phyloP scores from a whole-genome alignment of 2,329 filamentous ascomycete genomes.

The Neonectria magnoliae region DNA sequence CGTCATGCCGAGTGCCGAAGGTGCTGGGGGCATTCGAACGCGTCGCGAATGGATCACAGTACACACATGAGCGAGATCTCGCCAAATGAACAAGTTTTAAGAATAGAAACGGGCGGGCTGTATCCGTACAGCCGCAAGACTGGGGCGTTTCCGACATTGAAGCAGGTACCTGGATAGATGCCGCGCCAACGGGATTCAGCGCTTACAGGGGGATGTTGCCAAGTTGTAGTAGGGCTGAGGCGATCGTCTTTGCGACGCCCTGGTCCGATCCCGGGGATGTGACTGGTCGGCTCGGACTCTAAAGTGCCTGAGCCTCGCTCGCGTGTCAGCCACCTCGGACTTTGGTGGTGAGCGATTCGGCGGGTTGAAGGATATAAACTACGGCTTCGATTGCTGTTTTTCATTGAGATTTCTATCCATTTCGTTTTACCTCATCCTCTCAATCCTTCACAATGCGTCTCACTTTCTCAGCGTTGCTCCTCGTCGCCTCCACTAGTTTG shows the following conservation, averaged over 20 bases:
- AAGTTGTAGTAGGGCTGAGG: slow-evolving; percentile 1
- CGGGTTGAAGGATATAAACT: slow-evolving; percentile 1
- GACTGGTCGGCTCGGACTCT: slow-evolving; percentile 24
- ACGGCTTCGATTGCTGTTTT: neutral
- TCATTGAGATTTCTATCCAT: neutral
- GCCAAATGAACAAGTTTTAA: neutral
- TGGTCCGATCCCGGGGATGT: neutral
- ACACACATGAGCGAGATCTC: neutral
- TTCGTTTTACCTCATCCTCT: neutral
- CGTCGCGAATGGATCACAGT: slow-evolving; percentile 23
- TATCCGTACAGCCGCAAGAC: slow-evolving; percentile 1
- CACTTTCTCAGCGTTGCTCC: slow-evolving; percentile 22
- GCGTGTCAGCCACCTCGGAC: neutral
- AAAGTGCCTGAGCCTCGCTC: slow-evolving; percentile 3
- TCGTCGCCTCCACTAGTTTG: slow-evolving; percentile 14
- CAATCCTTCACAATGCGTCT: slow-evolving; percentile 25
- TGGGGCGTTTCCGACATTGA: slow-evolving; percentile 1
- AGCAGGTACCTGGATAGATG: neutral
- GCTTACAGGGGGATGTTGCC: neutral
- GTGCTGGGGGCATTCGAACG: slow-evolving; percentile 1
- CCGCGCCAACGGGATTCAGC: neutral
- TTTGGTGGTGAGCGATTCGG: neutral
- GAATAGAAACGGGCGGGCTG: neutral
- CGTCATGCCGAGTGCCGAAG: neutral
- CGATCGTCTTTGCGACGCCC: neutral